phyloP scores from a whole-genome alignment of 106 monocot species.

The Apostasia shenzhenica region DNA sequence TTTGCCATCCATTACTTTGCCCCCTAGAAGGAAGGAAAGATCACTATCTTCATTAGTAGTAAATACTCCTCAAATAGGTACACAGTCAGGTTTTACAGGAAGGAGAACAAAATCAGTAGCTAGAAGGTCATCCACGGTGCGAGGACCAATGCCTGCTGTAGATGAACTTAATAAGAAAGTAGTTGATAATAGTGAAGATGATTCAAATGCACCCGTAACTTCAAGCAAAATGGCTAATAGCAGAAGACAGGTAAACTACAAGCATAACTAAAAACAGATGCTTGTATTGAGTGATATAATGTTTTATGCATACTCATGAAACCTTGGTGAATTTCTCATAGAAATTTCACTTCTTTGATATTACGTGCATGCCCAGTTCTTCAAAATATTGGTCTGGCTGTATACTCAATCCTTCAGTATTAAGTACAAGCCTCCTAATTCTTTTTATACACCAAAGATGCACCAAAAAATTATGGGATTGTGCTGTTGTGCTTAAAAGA shows the following conservation, averaged over 20 bases:
- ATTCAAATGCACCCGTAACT: constrained; percentile 28
- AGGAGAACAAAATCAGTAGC: constrained; percentile 65
- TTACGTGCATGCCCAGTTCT: no score
- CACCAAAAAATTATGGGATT: no score
- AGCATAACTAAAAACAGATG: not conserved
- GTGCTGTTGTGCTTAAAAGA: no score
- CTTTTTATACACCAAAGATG: no score
- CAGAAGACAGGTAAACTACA: constrained; percentile 49
- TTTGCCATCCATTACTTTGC: constrained; percentile 37
- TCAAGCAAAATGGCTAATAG: constrained; percentile 16
- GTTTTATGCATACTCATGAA: no score
- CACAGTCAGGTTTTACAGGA: constrained; percentile 53
- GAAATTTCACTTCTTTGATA: no score
- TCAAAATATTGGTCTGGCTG: no score
- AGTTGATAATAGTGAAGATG: constrained; percentile 22
- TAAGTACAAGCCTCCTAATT: no score
- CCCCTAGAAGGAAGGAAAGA: constrained; percentile 85
- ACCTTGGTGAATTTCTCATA: no score
- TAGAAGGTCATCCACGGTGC: constrained; percentile 41
- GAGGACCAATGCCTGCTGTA: constrained; percentile 34
- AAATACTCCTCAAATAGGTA: constrained; percentile 51
- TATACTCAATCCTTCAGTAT: no score
- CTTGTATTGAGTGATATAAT: not conserved
- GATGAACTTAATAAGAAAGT: constrained; percentile 44
- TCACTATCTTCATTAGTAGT: constrained; percentile 94